These are phyloP conservation scores for Aspergillus hiratsukae DNA, from an alignment of 2,329 filamentous ascomycete genomes.

Conservation along the genomic window DNA sequence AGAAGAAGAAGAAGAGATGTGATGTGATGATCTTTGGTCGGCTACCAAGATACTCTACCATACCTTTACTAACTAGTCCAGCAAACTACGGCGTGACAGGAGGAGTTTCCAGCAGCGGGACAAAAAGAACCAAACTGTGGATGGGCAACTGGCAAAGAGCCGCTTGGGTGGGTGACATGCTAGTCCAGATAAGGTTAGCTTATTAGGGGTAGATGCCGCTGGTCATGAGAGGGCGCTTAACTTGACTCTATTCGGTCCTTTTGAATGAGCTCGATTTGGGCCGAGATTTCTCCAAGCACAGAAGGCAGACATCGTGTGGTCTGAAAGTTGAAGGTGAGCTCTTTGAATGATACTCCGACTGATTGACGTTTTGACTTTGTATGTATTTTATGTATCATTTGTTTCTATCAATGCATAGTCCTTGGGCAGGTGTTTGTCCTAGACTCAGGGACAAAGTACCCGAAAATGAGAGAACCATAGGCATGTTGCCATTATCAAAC, in stretches of 20 bases:
- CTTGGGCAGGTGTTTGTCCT: neutral
- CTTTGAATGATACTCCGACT: neutral
- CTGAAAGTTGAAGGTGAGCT: neutral
- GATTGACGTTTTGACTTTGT: neutral
- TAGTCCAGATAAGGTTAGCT: slow-evolving; percentile 16
- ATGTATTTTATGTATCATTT: neutral
- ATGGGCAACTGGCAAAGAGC: slow-evolving; percentile 21
- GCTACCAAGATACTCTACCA: neutral
- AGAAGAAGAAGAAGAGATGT: slow-evolving; percentile 20
- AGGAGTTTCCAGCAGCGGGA: slow-evolving; percentile 10
- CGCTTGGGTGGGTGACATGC: slow-evolving; percentile 20
- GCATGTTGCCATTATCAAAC: neutral
- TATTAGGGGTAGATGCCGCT: neutral
- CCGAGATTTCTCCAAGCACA: neutral
- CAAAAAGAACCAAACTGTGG: slow-evolving; percentile 21
- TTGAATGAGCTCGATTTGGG: neutral
- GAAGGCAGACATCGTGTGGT: neutral
- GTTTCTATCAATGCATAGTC: neutral
- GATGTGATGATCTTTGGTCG: neutral
- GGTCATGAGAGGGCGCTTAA: slow-evolving; percentile 4
- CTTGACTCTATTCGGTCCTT: neutral
- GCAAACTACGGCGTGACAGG: slow-evolving; percentile 19
- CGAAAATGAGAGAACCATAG: neutral
- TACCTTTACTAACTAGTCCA: neutral
- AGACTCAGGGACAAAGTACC: neutral